Conservation (phyloP, 1,284 basidiomycete genomes). For the Puccinia coronata region DNA sequence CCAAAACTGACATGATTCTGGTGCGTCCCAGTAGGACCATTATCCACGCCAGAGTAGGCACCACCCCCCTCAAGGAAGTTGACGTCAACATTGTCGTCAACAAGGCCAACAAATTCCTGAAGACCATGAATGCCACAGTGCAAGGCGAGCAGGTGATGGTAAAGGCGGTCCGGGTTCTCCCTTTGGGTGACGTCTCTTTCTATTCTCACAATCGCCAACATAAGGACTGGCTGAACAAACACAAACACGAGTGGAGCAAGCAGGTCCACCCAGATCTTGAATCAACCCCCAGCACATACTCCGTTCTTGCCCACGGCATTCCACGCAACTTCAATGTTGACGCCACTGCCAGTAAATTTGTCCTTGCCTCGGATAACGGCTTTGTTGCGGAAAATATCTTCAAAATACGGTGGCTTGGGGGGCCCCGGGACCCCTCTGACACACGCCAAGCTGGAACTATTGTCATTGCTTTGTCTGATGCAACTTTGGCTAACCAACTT, state of each 20-base stretch:
- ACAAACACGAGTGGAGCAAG: slow-evolving; percentile 17
- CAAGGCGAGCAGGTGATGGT: background rate
- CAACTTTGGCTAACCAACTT: background rate
- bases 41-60: background rate
- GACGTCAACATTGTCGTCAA: background rate
- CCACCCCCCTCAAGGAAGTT: background rate
- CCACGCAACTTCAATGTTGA: background rate
- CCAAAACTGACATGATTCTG: background rate
- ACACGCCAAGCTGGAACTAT: background rate
- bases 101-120: background rate
- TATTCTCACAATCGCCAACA: background rate
- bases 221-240: slow-evolving; percentile 14
- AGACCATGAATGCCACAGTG: background rate
- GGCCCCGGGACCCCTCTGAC: background rate
- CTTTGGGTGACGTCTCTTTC: slow-evolving; percentile 4
- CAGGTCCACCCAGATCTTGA: slow-evolving; percentile 5
- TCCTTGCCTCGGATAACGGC: background rate
- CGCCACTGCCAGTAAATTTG: background rate
- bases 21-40: background rate
- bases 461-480: background rate
- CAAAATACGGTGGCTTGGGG: background rate
- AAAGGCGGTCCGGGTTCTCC: background rate
- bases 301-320: background rate
- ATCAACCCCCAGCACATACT: background rate
- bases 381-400: background rate